Percentiles rank a stretch among this genome's conserved stretches.
These are phyloP conservation scores for Tulasnella sp. DNA, from an alignment of 768 basidiomycete species.

Conservation along the genomic window DNA sequence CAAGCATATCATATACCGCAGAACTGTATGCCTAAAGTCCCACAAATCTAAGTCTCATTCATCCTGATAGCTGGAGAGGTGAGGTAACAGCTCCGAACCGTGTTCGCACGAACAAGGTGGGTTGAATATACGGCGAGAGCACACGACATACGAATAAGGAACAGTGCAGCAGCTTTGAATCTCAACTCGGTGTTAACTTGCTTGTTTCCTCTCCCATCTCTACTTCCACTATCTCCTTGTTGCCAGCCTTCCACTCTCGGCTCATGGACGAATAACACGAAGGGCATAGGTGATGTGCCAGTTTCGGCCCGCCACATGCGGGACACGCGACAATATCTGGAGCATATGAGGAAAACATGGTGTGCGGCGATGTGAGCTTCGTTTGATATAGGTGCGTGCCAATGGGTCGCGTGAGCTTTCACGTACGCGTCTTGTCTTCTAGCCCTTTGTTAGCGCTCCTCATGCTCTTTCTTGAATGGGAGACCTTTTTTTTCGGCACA, in stretches of 20 bases:
- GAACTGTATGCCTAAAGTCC: no score
- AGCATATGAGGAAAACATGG: not conserved
- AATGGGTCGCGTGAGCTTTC: not conserved
- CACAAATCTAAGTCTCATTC: no score
- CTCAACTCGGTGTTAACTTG: no score
- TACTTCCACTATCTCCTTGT: conserved; percentile 15
- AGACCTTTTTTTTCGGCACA: conserved; percentile 88
- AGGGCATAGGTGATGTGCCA: conserved; percentile 79
- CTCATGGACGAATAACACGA: conserved; percentile 64
- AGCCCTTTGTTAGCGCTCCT: conserved; percentile 87
- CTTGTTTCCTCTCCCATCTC: conserved; percentile 1
- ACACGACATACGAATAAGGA: no score
- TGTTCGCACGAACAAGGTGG: no score
- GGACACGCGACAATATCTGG: conserved; percentile 83
- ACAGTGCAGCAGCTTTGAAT: no score
- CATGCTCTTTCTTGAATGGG: conserved; percentile 93
- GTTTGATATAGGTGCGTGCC: not conserved
- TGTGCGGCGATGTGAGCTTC: conserved; percentile 9
- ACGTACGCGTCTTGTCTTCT: conserved; percentile 83
- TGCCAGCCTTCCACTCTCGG: conserved; percentile 46
- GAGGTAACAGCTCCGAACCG: no score
- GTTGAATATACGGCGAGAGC: no score
- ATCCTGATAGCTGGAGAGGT: no score
- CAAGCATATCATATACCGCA: no score
- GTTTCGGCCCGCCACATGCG: conserved; percentile 79